Conservation (phyloP, 768 basidiomycete species). For the Strobilomyces dryophilus region DNA sequence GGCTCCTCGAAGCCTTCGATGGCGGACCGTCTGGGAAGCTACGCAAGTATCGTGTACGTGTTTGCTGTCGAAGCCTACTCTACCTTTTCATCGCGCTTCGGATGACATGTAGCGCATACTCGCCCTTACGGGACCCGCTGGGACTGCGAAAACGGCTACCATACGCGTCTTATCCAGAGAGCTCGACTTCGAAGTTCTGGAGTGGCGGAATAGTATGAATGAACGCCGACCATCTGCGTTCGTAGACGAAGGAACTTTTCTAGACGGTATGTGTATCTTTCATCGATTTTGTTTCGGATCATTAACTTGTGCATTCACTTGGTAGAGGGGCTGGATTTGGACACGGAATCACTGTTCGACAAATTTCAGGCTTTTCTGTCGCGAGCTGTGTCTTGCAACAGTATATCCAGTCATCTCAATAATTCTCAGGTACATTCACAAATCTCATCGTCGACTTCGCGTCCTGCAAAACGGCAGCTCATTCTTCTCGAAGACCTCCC, state of each 20-base stretch:
- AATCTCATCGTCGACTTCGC: not conserved
- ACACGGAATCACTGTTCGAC: conserved; percentile 39
- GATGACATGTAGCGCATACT: conserved; percentile 64
- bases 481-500: not conserved
- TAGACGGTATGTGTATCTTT: conserved; percentile 4
- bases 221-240: conserved; percentile 35
- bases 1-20: not conserved
- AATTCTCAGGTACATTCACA: conserved; percentile 9
- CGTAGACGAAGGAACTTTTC: conserved; percentile 15
- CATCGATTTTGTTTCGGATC: not conserved
- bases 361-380: conserved; percentile 77
- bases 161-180: conserved; percentile 71
- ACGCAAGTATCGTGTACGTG: not conserved
- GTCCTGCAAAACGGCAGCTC: not conserved
- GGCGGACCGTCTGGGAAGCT: not conserved
- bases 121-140: conserved; percentile 82
- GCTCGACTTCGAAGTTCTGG: conserved; percentile 73
- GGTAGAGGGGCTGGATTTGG: not conserved
- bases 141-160: conserved; percentile 87
- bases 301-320: not conserved
- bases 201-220: conserved; percentile 75
- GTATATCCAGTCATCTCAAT: conserved; percentile 37
- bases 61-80: no score
- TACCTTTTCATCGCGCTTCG: not conserved
- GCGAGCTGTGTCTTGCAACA: conserved; percentile 60